These are phyloP conservation scores for Wickerhamomyces bisporus DNA, from an alignment of 805 yeast species.

Conservation along the genomic window DNA sequence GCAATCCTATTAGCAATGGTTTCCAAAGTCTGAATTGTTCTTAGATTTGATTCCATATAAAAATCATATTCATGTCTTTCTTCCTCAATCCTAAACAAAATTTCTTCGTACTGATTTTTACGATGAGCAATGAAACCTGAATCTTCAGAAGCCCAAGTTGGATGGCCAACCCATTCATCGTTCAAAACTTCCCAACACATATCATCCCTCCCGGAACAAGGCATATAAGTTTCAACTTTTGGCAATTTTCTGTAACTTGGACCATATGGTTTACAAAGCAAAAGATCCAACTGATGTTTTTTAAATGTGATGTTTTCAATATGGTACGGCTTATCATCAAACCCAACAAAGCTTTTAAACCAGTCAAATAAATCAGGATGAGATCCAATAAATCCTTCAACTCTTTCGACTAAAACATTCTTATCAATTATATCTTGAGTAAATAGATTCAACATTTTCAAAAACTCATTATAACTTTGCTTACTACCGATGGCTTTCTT, in stretches of 20 bases:
- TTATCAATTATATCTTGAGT: constrained; percentile 90
- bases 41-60: constrained; percentile 88
- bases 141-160: constrained; percentile 99
- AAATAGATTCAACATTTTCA: constrained; percentile 80
- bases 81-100: constrained; percentile 90
- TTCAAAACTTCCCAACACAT: constrained; percentile 98
- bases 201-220: constrained; percentile 97
- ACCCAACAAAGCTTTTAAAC: constrained; percentile 92
- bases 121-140: constrained; percentile 99
- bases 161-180: constrained; percentile 99
- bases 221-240: constrained; percentile 91
- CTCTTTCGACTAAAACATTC: constrained; percentile 73
- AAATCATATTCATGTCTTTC: constrained; percentile 97
- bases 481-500: constrained; percentile 85
- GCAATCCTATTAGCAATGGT: constrained; percentile 92
- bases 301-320: constrained; percentile 85
- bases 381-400: constrained; percentile 78
- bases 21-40: constrained; percentile 93
- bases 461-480: constrained; percentile 86
- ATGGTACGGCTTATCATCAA: constrained; percentile 74
- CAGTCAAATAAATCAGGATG: constrained; percentile 76
- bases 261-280: constrained; percentile 89
- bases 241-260: constrained; percentile 93
- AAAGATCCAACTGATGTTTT: constrained; percentile 86
- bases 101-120: constrained; percentile 96